phyloP scores from a whole-genome alignment of 2,329 filamentous ascomycete genomes.

The Microsporum canis region DNA sequence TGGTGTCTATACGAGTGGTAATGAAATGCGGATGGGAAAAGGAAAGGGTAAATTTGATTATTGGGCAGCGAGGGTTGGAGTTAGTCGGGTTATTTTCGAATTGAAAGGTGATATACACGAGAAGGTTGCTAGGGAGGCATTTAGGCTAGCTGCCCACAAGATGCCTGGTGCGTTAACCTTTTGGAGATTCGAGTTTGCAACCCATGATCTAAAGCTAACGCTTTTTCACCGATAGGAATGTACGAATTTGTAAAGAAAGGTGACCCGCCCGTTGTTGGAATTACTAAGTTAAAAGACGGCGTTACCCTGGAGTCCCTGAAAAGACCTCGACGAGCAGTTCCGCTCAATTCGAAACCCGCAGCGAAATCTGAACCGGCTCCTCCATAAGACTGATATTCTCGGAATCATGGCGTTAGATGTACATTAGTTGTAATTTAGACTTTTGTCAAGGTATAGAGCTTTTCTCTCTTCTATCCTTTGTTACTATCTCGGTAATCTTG shows the following conservation, averaged over 20 bases:
- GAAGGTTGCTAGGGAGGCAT: slow-evolving; percentile 85
- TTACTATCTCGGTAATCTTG: too few relatives aligned
- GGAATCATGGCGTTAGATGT: not conserved
- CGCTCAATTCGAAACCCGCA: slow-evolving; percentile 21
- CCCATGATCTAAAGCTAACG: not conserved
- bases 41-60: slow-evolving; percentile 96
- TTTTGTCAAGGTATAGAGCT: not conserved
- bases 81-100: slow-evolving; percentile 88
- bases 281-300: slow-evolving; percentile 75
- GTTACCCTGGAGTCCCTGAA: slow-evolving; percentile 74
- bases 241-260: slow-evolving; percentile 94
- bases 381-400: not conserved
- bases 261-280: slow-evolving; percentile 77
- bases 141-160: slow-evolving; percentile 88
- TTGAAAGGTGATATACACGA: slow-evolving; percentile 87
- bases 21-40: slow-evolving; percentile 98
- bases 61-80: slow-evolving; percentile 81
- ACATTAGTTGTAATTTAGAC: slow-evolving; percentile 2
- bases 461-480: not conserved
- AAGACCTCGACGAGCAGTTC: slow-evolving; percentile 59
- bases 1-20: slow-evolving; percentile 89
- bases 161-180: slow-evolving; percentile 58
- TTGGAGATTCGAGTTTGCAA: not conserved
- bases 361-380: not conserved
- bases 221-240: slow-evolving; percentile 25